Conservation (phyloP, 768 basidiomycete genomes). For the Calvatia gigantea region DNA sequence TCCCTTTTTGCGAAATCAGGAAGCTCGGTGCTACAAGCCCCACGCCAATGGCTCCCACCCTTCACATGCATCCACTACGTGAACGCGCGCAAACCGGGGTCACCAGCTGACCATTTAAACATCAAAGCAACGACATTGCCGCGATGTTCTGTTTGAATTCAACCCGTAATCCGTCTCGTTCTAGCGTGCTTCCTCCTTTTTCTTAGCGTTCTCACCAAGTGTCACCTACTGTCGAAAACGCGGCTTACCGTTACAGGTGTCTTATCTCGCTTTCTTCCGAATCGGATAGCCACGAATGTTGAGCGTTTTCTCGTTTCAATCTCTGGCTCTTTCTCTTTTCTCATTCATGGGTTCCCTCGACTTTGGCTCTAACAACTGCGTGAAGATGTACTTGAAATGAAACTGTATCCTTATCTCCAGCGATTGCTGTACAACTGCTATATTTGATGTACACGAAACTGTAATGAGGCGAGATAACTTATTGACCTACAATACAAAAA, state of each 20-base stretch:
- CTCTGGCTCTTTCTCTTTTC: not conserved
- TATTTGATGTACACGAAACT: not conserved
- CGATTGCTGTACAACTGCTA: not conserved
- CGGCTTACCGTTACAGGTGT: not conserved
- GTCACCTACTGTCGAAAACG: not conserved
- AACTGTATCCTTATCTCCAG: constrained; percentile 1
- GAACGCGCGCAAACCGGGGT: not conserved
- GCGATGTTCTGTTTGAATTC: not conserved
- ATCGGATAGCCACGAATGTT: not conserved
- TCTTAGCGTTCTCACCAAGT: not conserved
- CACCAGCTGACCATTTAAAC: not conserved
- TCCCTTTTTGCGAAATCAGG: constrained; percentile 9
- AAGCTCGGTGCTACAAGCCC: not conserved
- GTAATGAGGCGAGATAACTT: not conserved
- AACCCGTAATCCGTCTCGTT: not conserved
- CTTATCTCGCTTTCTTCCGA: constrained; percentile 2
- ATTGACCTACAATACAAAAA: not conserved
- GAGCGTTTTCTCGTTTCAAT: not conserved
- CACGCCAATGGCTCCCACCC: not conserved
- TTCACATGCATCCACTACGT: not conserved
- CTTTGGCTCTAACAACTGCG: constrained; percentile 4
- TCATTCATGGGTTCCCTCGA: not conserved
- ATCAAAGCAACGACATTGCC: not conserved
- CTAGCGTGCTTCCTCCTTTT: not conserved
- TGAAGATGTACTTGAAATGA: not conserved